Evolutionary conservation across 352 stramenopile species (phyloP), one percentile per base, ranked within the genome.

Genomic region (Phytophthora hybrid): DNA sequence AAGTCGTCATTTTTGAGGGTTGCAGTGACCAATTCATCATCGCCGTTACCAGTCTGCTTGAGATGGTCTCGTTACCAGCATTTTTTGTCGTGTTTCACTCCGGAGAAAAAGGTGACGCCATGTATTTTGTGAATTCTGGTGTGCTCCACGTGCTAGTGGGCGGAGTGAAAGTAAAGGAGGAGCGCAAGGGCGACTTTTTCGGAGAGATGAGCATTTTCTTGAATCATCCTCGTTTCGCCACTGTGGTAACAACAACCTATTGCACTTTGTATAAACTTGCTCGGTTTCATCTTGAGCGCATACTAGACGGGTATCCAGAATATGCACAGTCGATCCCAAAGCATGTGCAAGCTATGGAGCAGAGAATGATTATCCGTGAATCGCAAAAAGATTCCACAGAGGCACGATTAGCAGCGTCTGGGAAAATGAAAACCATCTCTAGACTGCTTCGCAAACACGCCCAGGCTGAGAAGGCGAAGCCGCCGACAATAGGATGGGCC

Each of bases 81-180:
- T 79, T 80, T 13, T 80, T 84, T 16, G 46, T 84, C 3, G 55
- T 93, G 3, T 93, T 91, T 56, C 70, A 79, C 16, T 66, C 63
- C 4, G 82, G 80, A 0, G 84, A 92, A 11, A 54, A 63, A 76
- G 84, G 86, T 13, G 83, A 93, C 71, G 78, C 84, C 4, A 93
- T 93, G 86, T 92, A 88, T 51, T 64, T 91, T 4, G 85, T 93
- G 0, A 88, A 91, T 52, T 87, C 84, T 0, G 86, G 84, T 4
- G 87, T 93, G 0, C 73, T 92, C 0, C 75, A 89, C 21, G 83
- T 93, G 16, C 51, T 91, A 0, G 79, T 90, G 14, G 69, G 84
- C 23, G 82, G 77, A 5, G 74, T 93, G 26, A 92, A 89, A 51
- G 80, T 93, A 18, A 74, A 82, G 3, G 87, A 93, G 39, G 59